phyloP scores from a whole-genome alignment of 2,329 filamentous ascomycete genomes.

The Penicillium sp. region DNA sequence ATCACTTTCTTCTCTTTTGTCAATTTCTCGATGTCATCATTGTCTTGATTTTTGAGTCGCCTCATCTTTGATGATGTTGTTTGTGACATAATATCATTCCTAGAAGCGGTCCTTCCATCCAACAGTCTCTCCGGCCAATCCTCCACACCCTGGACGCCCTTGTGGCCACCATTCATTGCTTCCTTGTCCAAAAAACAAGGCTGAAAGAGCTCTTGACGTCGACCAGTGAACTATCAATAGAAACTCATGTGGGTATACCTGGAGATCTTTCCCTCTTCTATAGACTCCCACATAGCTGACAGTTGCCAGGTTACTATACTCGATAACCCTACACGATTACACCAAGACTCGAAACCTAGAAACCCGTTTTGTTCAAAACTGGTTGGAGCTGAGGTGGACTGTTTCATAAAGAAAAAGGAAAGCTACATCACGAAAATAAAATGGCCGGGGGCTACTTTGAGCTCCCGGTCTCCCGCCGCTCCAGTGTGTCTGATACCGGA shows the following conservation, averaged over 20 bases:
- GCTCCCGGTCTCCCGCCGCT: constrained; percentile 29
- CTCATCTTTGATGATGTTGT: neutral
- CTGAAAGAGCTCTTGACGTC: neutral
- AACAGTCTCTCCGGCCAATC: constrained; percentile 4
- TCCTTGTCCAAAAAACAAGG: neutral
- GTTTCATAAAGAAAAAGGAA: neutral
- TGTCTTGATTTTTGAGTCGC: neutral
- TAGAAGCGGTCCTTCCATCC: constrained; percentile 6
- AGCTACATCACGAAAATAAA: constrained; percentile 5
- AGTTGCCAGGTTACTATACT: constrained; percentile 20
- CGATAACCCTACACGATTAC: neutral
- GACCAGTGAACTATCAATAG: neutral
- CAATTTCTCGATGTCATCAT: neutral
- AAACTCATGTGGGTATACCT: neutral
- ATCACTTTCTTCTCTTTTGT: neutral
- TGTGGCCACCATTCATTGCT: constrained; percentile 1
- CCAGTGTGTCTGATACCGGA: constrained; percentile 26
- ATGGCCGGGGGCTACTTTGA: constrained; percentile 39
- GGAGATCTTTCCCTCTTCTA: neutral
- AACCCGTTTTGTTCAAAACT: neutral
- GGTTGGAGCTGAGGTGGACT: neutral
- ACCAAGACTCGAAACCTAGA: neutral
- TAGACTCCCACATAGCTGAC: constrained; percentile 24
- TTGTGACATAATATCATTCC: constrained; percentile 24
- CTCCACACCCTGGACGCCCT: neutral